Percentiles rank a stretch among this genome's conserved stretches.
Conservation (phyloP, 176 grass and related monocot genomes). For the Lolium rigidum region DNA sequence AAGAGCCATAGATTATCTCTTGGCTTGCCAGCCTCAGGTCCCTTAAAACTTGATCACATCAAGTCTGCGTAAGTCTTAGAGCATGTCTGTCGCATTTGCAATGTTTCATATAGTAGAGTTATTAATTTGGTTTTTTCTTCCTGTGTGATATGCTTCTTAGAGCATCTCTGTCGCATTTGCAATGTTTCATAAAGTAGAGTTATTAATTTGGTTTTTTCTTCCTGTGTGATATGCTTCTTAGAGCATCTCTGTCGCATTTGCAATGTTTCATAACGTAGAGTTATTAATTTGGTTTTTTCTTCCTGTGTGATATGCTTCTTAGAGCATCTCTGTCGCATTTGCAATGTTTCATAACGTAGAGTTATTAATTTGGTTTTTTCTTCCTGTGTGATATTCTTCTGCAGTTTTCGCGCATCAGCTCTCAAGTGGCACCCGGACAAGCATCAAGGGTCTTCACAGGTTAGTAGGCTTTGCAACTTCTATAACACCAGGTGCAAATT, state of each 20-base stretch:
- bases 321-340: constrained; percentile 32
- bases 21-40: constrained; percentile 67
- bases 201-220: background rate
- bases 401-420: constrained; percentile 75
- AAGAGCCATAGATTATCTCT: constrained; percentile 64
- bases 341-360: background rate
- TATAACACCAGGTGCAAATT: too few species aligned
- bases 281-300: background rate
- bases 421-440: constrained; percentile 97
- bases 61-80: constrained; percentile 78
- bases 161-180: constrained; percentile 32
- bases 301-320: background rate
- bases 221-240: background rate
- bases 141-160: background rate
- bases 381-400: background rate
- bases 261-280: background rate
- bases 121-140: background rate
- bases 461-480: background rate
- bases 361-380: background rate
- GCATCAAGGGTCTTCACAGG: constrained; percentile 83
- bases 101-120: background rate
- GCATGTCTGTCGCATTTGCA: constrained; percentile 26
- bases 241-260: constrained; percentile 29
- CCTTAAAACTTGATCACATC: constrained; percentile 67
- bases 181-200: background rate